Percentiles rank a stretch among this genome's conserved stretches.
These are phyloP conservation scores for Saccharum spontaneum DNA, from an alignment of 176 grass and related monocot genomes.

Conservation along the genomic window DNA sequence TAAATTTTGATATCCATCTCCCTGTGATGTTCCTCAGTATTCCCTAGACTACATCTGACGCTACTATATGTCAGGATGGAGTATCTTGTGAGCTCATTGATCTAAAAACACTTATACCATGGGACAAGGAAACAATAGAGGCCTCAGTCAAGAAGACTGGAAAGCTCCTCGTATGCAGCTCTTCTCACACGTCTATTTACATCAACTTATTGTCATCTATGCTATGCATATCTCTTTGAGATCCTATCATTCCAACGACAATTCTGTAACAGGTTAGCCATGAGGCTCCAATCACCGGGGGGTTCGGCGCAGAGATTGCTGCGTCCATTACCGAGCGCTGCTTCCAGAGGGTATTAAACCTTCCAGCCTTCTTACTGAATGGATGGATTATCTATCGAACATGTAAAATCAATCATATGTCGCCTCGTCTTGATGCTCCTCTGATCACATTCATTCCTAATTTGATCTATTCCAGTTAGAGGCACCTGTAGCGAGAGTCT, in stretches of 20 bases:
- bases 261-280: constrained; percentile 71
- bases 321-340: constrained; percentile 83
- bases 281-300: constrained; percentile 88
- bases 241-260: background rate
- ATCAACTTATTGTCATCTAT: background rate
- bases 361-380: background rate
- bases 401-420: background rate
- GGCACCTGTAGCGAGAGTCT: constrained; percentile 76
- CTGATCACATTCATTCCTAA: background rate
- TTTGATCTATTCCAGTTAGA: constrained; percentile 57
- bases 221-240: background rate
- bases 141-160: constrained; percentile 91
- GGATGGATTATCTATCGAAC: background rate
- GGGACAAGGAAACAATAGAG: constrained; percentile 91
- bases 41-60: background rate
- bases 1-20: background rate
- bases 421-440: background rate
- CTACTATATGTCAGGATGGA: constrained; percentile 55
- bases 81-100: constrained; percentile 97
- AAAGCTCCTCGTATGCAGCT: constrained; percentile 70
- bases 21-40: background rate
- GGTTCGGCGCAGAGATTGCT: constrained; percentile 90
- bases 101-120: constrained; percentile 89
- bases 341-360: constrained; percentile 78
- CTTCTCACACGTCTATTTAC: background rate